Evolutionary conservation across 768 basidiomycete species (phyloP), one percentile per base, ranked within the genome.

Genomic region (Boletus insuetus): DNA sequence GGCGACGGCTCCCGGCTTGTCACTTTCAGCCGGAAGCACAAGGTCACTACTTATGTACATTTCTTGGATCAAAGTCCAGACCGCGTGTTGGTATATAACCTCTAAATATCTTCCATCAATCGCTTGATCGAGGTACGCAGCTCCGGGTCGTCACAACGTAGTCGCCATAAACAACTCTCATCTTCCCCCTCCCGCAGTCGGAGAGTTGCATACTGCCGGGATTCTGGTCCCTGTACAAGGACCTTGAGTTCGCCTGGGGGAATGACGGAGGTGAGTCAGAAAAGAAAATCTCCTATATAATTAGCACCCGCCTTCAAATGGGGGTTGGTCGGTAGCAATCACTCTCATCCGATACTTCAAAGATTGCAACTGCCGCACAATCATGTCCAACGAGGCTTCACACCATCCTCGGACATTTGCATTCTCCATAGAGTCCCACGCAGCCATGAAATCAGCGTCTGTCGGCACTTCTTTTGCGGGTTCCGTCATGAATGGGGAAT

Each of bases 151-250:
- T 70, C 74, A 62, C 83, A 81, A 29, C 86, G 83, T 55, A 89
- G 50, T 46, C 83, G 79, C 87, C 89, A 91, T 44, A 91, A 65
- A 64, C 86, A 88, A 29, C 86, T 80, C 32, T 85, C 84, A 39
- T 88, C 89, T 6, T 87, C 84, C 19, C 79, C 79, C 58, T 82
- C 83, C 47, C 77, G 80, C 45, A 91, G 69, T 34, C 86, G 80
- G 32, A 89, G 66, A 13, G 76, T 74, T 6, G 79, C 80, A 10
- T 42, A 42, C 42, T 59, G 48, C 20, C 47, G 41, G 34, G 58
- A 42, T 13, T 58, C 49, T 51, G 67, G 66, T 24, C 67, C 58
- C 26, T 70, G 67, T 20, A 84, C 71, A 46, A 83, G 62, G 9
- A 89, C 74, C 69, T 89, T 89, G 53, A 87, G 70, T 39, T 89